These are phyloP conservation scores for Ceratobasidium sp. DNA, from an alignment of 1,284 basidiomycete genomes.

Conservation along the genomic window DNA sequence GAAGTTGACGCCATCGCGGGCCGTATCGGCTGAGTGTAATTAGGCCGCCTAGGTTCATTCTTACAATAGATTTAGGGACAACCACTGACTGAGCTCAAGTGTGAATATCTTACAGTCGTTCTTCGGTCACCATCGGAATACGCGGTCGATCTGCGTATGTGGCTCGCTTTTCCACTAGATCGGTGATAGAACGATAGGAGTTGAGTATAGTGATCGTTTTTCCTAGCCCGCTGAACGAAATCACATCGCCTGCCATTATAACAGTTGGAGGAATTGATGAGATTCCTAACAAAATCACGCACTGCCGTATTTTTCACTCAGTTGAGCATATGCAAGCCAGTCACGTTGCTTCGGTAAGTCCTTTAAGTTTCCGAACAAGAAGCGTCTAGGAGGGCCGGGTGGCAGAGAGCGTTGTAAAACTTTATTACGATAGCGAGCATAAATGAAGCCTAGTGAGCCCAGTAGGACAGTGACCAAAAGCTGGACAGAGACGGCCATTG, in stretches of 20 bases:
- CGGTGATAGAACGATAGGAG: slow-evolving; percentile 60
- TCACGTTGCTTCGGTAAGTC: slow-evolving; percentile 24
- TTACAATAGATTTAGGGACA: background rate
- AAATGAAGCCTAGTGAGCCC: background rate
- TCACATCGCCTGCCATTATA: slow-evolving; percentile 59
- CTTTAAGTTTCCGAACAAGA: slow-evolving; percentile 34
- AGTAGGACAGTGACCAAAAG: background rate
- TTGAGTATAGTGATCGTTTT: slow-evolving; percentile 67
- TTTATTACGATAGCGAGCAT: background rate
- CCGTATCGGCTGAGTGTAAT: slow-evolving; percentile 21
- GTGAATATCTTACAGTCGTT: slow-evolving; percentile 7
- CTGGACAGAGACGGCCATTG: background rate
- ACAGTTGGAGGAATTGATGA: background rate
- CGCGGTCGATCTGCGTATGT: slow-evolving; percentile 63
- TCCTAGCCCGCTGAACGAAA: slow-evolving; percentile 64
- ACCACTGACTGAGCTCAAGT: background rate
- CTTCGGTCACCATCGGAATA: slow-evolving; percentile 20
- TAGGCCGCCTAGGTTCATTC: slow-evolving; percentile 28
- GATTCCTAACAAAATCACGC: background rate
- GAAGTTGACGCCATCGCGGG: slow-evolving; percentile 33
- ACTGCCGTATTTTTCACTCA: slow-evolving; percentile 22
- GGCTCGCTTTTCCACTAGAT: slow-evolving; percentile 64
- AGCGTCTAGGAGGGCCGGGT: slow-evolving; percentile 17
- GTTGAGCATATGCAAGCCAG: slow-evolving; percentile 22
- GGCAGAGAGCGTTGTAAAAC: slow-evolving; percentile 1